Percentiles rank a stretch among this genome's conserved stretches.
phyloP scores from a whole-genome alignment of 768 basidiomycete genomes.

The Strobilomyces dryophilus region DNA sequence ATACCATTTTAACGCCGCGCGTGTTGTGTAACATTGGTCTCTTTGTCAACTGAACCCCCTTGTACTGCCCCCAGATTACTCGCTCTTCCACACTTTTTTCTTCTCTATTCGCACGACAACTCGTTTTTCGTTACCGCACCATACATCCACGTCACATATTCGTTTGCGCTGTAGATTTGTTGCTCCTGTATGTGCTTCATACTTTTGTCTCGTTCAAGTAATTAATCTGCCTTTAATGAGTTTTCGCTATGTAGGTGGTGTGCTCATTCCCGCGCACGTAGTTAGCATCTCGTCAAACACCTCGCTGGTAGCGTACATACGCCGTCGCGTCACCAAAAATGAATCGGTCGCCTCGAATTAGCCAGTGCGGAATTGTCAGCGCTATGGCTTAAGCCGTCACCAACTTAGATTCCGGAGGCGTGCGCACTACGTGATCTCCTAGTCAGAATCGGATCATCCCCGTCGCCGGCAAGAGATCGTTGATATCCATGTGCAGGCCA shows the following conservation, averaged over 20 bases:
- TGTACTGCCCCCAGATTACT: conserved; percentile 7
- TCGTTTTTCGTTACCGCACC: neutral
- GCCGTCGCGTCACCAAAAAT: neutral
- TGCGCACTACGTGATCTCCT: no score
- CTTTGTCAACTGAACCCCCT: conserved; percentile 10
- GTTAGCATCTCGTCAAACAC: neutral
- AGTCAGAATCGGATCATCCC: no score
- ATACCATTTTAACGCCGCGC: conserved; percentile 17
- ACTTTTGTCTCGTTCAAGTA: conserved; percentile 12
- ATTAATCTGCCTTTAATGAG: conserved; percentile 21
- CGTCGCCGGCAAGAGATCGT: no score
- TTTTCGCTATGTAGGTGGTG: neutral
- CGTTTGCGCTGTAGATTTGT: conserved; percentile 7
- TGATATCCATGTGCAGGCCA: no score
- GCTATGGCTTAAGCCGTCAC: no score
- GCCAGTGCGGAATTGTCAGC: no score
- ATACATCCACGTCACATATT: neutral
- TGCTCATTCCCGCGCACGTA: neutral
- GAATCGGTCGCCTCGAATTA: no score
- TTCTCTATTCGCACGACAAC: conserved; percentile 1
- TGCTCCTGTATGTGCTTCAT: conserved; percentile 10
- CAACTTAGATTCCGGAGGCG: no score
- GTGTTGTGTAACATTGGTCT: conserved; percentile 14
- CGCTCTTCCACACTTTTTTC: neutral
- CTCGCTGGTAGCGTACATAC: neutral